Conservation (phyloP, 306 rosid species). For the Dryas drummondii region DNA sequence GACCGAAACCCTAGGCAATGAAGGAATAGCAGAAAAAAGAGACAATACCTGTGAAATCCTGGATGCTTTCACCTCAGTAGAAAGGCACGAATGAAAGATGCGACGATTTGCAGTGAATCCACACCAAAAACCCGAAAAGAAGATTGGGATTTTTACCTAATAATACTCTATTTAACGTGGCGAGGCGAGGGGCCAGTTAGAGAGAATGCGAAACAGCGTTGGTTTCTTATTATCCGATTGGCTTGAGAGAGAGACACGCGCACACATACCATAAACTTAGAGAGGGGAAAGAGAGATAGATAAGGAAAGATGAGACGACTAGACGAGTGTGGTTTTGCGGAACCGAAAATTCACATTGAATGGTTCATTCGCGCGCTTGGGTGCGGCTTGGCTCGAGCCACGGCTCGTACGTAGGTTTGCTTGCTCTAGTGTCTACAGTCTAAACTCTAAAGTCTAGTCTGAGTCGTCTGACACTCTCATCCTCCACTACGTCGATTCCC, state of each 20-base stretch:
- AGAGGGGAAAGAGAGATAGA: constrained; percentile 8
- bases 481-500: no score
- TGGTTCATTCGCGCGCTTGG: constrained; percentile 38
- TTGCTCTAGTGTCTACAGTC: no score
- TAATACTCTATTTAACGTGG: constrained; percentile 34
- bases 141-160: constrained; percentile 25
- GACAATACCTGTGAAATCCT: neutral
- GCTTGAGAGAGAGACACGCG: constrained; percentile 20
- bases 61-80: neutral
- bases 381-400: constrained; percentile 50
- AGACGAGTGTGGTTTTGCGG: constrained; percentile 45
- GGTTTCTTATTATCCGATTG: constrained; percentile 36
- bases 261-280: constrained; percentile 7
- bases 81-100: neutral
- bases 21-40: neutral
- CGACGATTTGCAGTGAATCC: neutral
- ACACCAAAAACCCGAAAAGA: neutral
- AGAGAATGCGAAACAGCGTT: no score
- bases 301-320: constrained; percentile 42
- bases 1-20: constrained; percentile 39
- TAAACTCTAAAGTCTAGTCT: no score
- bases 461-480: no score
- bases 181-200: neutral
- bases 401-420: constrained; percentile 23
- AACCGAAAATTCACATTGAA: constrained; percentile 52